Evolutionary conservation across 257 asterid species (phyloP).

Genomic region (Solanum acaule): DNA sequence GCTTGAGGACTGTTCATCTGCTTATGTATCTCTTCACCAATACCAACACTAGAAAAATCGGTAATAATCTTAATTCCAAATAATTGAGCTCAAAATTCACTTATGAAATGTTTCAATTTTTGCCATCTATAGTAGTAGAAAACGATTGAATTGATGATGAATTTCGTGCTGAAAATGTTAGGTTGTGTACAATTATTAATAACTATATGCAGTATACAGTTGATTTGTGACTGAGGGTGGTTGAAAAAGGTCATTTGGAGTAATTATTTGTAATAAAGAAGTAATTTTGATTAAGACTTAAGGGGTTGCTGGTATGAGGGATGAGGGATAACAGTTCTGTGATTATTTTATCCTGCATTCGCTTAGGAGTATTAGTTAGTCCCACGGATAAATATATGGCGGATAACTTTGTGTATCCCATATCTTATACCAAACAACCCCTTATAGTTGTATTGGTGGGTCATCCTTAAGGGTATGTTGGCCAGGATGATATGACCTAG

Average conservation of each 20-base stretch:
- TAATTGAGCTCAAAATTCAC: background rate
- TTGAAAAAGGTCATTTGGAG: background rate
- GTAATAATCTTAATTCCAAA: slow-evolving; percentile 19
- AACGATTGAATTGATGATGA: background rate
- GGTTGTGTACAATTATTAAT: background rate
- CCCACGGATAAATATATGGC: background rate
- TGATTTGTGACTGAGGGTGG: background rate
- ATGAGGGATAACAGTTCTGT: background rate
- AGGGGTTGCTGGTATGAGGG: background rate
- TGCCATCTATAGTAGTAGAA: background rate
- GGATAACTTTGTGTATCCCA: background rate
- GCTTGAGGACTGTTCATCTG: slow-evolving; percentile 88
- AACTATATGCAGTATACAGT: background rate
- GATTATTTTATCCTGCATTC: background rate
- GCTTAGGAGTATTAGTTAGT: background rate
- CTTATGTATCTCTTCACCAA: slow-evolving; percentile 88
- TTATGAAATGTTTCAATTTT: background rate
- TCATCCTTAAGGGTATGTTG: background rate
- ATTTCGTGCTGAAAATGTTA: background rate
- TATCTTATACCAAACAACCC: background rate
- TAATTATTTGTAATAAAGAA: background rate
- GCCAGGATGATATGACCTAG: background rate
- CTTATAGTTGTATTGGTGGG: background rate
- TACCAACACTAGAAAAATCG: slow-evolving; percentile 62
- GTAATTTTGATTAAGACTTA: background rate